phyloP scores from a whole-genome alignment of 2,329 filamentous ascomycete species.

The Aspergillus tanneri region DNA sequence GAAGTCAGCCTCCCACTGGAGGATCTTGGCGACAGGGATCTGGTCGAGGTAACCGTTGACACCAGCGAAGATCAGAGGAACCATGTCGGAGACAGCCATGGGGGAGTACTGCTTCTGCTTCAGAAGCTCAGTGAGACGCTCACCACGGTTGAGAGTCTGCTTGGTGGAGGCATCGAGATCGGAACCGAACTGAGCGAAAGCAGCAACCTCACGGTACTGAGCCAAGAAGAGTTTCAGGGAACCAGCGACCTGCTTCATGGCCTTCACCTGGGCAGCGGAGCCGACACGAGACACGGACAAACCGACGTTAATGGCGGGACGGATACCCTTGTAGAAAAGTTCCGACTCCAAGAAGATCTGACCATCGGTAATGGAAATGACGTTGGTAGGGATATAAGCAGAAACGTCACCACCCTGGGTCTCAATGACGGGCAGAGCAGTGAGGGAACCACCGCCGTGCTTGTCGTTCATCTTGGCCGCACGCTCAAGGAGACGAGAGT shows the following conservation, averaged over 20 bases:
- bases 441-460: constrained; percentile 92
- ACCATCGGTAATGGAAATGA: constrained; percentile 99
- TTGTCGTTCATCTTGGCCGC: constrained; percentile 98
- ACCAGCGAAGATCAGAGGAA: constrained; percentile 98
- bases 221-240: constrained; percentile 99
- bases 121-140: constrained; percentile 96
- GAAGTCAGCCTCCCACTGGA: constrained; percentile 93
- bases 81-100: constrained; percentile 99
- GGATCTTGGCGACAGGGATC: constrained; percentile 87
- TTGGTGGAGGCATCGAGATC: constrained; percentile 98
- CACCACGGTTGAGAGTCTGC: constrained; percentile 97
- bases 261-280: constrained; percentile 98
- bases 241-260: constrained; percentile 99
- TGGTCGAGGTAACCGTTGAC: constrained; percentile 92
- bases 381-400: constrained; percentile 99
- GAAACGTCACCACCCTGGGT: constrained; percentile 99
- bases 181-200: constrained; percentile 99
- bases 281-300: constrained; percentile 99
- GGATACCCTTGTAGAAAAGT: constrained; percentile 99
- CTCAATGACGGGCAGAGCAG: constrained; percentile 96
- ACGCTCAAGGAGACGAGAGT: constrained; percentile 99
- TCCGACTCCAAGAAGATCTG: constrained; percentile 99
- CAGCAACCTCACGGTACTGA: constrained; percentile 99
- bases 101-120: constrained; percentile 99
- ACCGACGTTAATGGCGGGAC: constrained; percentile 99